Percentiles rank a stretch among this genome's conserved stretches.
Conservation (phyloP, 805 yeast species). For the Zygosaccharomyces kombuchaensis region DNA sequence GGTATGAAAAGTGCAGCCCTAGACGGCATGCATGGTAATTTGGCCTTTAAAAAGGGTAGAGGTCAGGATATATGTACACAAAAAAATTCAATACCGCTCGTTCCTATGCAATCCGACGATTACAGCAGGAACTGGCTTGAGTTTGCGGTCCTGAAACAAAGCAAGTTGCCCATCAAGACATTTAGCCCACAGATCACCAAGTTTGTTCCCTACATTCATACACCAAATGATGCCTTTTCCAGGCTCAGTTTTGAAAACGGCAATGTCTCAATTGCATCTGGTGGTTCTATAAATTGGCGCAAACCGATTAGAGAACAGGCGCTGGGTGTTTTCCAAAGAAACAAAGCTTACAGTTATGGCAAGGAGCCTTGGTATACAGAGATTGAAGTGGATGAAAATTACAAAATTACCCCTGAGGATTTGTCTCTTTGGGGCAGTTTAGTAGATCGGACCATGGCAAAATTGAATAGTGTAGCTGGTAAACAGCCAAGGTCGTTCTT, state of each 20-base stretch:
- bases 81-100: conserved; percentile 40
- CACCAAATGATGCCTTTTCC: conserved; percentile 40
- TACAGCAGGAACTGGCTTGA: conserved; percentile 46
- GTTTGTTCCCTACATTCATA: conserved; percentile 54
- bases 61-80: conserved; percentile 33
- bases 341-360: background rate
- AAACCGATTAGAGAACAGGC: conserved; percentile 17
- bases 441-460: conserved; percentile 1
- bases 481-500: conserved; percentile 1
- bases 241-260: conserved; percentile 32
- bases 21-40: conserved; percentile 13
- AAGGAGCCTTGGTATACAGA: conserved; percentile 14
- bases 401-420: conserved; percentile 9
- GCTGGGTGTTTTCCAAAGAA: conserved; percentile 9
- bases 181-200: conserved; percentile 32
- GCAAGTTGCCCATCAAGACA: conserved; percentile 8
- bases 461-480: background rate
- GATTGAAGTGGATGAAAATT: conserved; percentile 17
- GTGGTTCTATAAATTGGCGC: conserved; percentile 2
- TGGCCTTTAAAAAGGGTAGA: conserved; percentile 1
- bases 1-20: conserved; percentile 27
- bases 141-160: conserved; percentile 22
- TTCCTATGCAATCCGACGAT: conserved; percentile 59
- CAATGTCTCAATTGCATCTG: background rate
- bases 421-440: conserved; percentile 1